phyloP scores from a whole-genome alignment of 176 grass and related monocot genomes.

The Aegilops tauschii region DNA sequence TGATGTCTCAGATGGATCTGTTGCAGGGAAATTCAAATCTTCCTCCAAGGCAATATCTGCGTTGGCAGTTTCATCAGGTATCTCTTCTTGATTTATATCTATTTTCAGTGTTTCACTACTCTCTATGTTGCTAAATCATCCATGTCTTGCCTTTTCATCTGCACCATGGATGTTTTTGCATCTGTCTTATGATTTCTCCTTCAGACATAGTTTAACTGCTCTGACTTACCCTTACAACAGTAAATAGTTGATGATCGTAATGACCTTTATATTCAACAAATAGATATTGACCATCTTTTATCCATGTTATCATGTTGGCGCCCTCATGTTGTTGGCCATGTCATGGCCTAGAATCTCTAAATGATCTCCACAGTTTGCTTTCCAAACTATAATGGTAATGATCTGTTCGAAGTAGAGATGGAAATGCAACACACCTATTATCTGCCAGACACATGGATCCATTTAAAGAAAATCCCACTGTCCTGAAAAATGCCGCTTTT shows the following conservation, averaged over 20 bases:
- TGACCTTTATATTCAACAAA: constrained; percentile 1
- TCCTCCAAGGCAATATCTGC: constrained; percentile 85
- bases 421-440: not conserved
- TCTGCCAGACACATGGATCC: constrained; percentile 2
- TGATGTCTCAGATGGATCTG: constrained; percentile 50
- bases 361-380: not conserved
- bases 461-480: constrained; percentile 5
- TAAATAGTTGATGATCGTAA: not conserved
- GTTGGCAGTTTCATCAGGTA: constrained; percentile 87
- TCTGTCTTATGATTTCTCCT: not conserved
- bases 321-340: not conserved
- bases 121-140: not conserved
- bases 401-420: not conserved
- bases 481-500: not conserved
- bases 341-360: not conserved
- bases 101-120: not conserved
- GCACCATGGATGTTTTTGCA: not conserved
- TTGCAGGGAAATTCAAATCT: constrained; percentile 56
- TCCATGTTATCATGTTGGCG: constrained; percentile 4
- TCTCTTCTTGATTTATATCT: not conserved
- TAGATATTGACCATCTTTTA: not conserved
- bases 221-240: not conserved
- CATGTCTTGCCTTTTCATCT: not conserved
- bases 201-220: not conserved
- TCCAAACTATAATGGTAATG: not conserved